Conservation (phyloP, 495 filamentous ascomycete species). For the Hyphodiscus hymeniophilus region DNA sequence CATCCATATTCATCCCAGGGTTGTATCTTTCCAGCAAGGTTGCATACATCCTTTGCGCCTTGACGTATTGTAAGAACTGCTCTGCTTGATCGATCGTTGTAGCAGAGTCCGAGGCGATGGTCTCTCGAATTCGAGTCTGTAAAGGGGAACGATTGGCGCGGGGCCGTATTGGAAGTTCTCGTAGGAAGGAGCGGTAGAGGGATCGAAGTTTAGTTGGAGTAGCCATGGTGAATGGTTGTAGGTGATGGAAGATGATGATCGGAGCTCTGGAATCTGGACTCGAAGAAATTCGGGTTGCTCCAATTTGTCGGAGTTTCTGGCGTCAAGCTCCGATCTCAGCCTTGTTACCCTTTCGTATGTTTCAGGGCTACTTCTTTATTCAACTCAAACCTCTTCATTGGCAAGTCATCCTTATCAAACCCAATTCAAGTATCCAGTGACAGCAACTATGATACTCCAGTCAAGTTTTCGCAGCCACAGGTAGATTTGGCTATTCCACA, state of each 20-base stretch:
- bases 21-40: constrained; percentile 86
- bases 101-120: constrained; percentile 33
- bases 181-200: constrained; percentile 83
- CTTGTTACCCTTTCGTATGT: background rate
- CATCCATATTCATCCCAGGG: constrained; percentile 73
- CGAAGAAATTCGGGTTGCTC: background rate
- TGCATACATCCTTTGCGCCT: constrained; percentile 74
- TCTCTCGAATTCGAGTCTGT: constrained; percentile 48
- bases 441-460: constrained; percentile 6
- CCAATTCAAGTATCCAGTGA: background rate
- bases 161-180: constrained; percentile 72
- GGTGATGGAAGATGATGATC: constrained; percentile 1
- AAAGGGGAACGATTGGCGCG: constrained; percentile 49
- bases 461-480: constrained; percentile 13
- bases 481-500: constrained; percentile 4
- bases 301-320: background rate
- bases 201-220: constrained; percentile 50
- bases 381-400: too few species aligned
- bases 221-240: constrained; percentile 21
- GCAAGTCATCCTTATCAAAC: too few species aligned
- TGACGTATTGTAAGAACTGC: constrained; percentile 71
- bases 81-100: constrained; percentile 50
- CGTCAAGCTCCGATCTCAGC: background rate
- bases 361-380: too few species aligned
- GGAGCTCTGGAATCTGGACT: constrained; percentile 1